Conservation (phyloP, 768 basidiomycete genomes). For the Rhizopogon roseolus region DNA sequence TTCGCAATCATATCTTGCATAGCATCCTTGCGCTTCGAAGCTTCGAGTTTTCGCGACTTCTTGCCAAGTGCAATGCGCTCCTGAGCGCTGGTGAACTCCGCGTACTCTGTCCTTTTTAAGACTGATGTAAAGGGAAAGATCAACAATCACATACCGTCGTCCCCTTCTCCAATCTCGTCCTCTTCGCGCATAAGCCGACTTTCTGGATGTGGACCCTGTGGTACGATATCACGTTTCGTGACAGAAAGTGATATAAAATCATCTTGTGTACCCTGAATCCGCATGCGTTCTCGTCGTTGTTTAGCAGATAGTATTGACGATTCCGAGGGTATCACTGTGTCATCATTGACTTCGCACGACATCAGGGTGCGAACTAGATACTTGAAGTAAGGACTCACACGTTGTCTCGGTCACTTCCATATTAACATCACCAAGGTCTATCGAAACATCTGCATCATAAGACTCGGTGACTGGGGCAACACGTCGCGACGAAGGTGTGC, state of each 20-base stretch:
- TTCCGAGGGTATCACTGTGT: conserved; percentile 59
- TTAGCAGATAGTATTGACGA: conserved; percentile 70
- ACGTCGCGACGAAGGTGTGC: conserved; percentile 56
- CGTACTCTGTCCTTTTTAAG: conserved; percentile 52
- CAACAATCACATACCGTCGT: conserved; percentile 60
- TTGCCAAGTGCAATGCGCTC: conserved; percentile 84
- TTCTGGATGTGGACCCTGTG: conserved; percentile 77
- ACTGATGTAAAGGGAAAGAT: not conserved
- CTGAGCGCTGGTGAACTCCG: conserved; percentile 84
- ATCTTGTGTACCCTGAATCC: conserved; percentile 46
- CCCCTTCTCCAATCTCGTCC: conserved; percentile 83
- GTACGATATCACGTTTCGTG: conserved; percentile 44
- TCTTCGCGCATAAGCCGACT: conserved; percentile 82
- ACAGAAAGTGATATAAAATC: conserved; percentile 81
- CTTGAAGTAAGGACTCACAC: conserved; percentile 20
- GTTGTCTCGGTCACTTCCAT: conserved; percentile 24
- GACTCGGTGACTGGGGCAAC: conserved; percentile 29
- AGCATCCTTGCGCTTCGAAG: conserved; percentile 55
- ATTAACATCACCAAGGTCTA: conserved; percentile 35
- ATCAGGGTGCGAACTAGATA: not conserved
- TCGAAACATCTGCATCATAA: conserved; percentile 48
- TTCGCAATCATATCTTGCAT: conserved; percentile 83
- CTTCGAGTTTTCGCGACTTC: conserved; percentile 71
- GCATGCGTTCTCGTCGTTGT: conserved; percentile 68
- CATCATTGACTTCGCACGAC: conserved; percentile 27